These are phyloP conservation scores for Leccinellum albellum DNA, from an alignment of 768 basidiomycete species.

Conservation along the genomic window DNA sequence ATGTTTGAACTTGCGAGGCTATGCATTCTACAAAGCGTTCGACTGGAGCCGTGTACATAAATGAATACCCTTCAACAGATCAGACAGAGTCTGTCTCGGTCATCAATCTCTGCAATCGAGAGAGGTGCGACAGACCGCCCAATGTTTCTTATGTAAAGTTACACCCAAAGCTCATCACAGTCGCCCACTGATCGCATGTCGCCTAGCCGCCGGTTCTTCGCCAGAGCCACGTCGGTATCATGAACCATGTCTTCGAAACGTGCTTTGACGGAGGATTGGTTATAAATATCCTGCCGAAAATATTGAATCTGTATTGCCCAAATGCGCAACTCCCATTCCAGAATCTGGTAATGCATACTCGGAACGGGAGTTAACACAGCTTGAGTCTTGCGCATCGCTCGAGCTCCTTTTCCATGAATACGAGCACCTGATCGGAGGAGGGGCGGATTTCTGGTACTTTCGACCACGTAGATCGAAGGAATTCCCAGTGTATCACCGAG, in stretches of 20 bases:
- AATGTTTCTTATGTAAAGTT: too few species aligned
- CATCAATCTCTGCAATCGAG: too few species aligned
- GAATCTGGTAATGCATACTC: not conserved
- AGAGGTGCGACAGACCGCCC: too few species aligned
- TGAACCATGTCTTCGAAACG: not conserved
- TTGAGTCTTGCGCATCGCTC: not conserved
- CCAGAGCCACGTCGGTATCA: too few species aligned
- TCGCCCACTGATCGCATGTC: too few species aligned
- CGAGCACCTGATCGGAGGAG: conserved; percentile 5
- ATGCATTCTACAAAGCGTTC: too few species aligned
- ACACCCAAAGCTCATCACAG: too few species aligned
- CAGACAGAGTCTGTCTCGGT: too few species aligned
- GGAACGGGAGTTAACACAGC: not conserved
- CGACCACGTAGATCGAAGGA: conserved; percentile 13
- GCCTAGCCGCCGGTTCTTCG: too few species aligned
- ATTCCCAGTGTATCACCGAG: conserved; percentile 1
- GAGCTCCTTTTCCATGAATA: conserved; percentile 4
- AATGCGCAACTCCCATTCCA: not conserved
- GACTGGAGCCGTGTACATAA: too few species aligned
- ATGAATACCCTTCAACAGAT: too few species aligned
- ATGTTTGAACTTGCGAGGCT: too few species aligned
- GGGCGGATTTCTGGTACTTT: conserved; percentile 4
- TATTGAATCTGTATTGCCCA: not conserved
- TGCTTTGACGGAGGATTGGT: not conserved
- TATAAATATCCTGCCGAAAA: not conserved